phyloP scores from a whole-genome alignment of 2,329 filamentous ascomycete species.

The Plectosphaerella sp. region DNA sequence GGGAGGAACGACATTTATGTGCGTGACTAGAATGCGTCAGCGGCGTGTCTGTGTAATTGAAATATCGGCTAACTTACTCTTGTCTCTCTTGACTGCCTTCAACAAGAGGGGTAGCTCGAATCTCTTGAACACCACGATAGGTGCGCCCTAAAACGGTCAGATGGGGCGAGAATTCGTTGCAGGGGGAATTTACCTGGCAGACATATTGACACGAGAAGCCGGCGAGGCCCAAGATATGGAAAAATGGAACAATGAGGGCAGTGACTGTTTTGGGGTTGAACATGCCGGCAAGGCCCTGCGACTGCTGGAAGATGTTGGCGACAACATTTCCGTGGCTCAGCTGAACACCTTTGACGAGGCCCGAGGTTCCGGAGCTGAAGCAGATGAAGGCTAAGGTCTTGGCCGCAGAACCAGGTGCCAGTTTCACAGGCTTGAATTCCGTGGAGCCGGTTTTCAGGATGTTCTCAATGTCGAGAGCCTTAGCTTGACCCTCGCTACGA shows the following conservation, averaged over 20 bases:
- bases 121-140: constrained; percentile 8
- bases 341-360: constrained; percentile 6
- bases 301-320: constrained; percentile 8
- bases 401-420: neutral
- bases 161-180: neutral
- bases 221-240: constrained; percentile 7
- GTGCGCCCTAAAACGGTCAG: constrained; percentile 4
- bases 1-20: constrained; percentile 8
- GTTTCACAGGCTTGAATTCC: neutral
- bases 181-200: constrained; percentile 2
- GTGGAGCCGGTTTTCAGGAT: constrained; percentile 1
- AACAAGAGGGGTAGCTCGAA: constrained; percentile 5
- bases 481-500: neutral
- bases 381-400: constrained; percentile 5
- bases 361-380: constrained; percentile 9
- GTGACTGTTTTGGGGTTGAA: constrained; percentile 3
- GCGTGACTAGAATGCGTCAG: constrained; percentile 3
- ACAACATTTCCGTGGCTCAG: constrained; percentile 10
- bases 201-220: constrained; percentile 8
- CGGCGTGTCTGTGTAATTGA: neutral
- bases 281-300: constrained; percentile 4
- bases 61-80: neutral
- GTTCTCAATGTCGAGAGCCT: neutral
- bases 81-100: constrained; percentile 2
- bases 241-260: constrained; percentile 8